These are phyloP conservation scores for Cunninghamia lanceolata DNA, from an alignment of 75 land plant species.

Conservation along the genomic window DNA sequence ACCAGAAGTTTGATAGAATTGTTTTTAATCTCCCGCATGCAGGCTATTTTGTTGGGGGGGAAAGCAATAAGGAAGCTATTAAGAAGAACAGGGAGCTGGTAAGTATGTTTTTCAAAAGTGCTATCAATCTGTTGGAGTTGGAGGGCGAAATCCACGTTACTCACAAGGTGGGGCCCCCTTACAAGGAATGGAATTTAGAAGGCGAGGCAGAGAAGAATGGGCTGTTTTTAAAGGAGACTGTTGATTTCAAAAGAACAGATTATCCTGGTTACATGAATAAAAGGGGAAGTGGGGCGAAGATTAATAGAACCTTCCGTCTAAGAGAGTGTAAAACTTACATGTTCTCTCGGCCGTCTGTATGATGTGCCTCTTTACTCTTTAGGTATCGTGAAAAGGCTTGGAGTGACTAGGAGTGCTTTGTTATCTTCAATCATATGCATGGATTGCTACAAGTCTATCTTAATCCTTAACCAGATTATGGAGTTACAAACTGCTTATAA, in stretches of 20 bases:
- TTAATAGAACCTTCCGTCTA: conserved; percentile 24
- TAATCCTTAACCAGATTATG: too few species aligned
- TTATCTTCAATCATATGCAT: too few species aligned
- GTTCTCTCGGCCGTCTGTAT: conserved; percentile 25
- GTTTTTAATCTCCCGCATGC: conserved; percentile 15
- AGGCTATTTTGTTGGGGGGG: neutral
- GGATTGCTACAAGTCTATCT: too few species aligned
- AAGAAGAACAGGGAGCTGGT: conserved; percentile 22
- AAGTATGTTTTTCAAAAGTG: conserved; percentile 28
- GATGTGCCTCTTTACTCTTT: too few species aligned
- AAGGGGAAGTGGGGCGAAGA: conserved; percentile 22
- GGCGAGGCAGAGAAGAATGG: conserved; percentile 34
- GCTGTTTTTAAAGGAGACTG: conserved; percentile 17
- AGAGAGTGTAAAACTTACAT: conserved; percentile 33
- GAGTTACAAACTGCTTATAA: too few species aligned
- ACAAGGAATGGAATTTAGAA: conserved; percentile 35
- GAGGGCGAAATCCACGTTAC: conserved; percentile 33
- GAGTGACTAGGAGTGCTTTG: too few species aligned
- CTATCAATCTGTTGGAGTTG: conserved; percentile 13
- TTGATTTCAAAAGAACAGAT: conserved; percentile 15
- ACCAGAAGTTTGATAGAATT: neutral
- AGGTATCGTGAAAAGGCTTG: too few species aligned
- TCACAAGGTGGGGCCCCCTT: conserved; percentile 29
- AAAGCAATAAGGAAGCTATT: neutral
- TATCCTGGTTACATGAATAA: conserved; percentile 51